Base-by-base conservation (phyloP, 2,329 filamentous ascomycete genomes). In the Paecilomyces variotii region DNA sequence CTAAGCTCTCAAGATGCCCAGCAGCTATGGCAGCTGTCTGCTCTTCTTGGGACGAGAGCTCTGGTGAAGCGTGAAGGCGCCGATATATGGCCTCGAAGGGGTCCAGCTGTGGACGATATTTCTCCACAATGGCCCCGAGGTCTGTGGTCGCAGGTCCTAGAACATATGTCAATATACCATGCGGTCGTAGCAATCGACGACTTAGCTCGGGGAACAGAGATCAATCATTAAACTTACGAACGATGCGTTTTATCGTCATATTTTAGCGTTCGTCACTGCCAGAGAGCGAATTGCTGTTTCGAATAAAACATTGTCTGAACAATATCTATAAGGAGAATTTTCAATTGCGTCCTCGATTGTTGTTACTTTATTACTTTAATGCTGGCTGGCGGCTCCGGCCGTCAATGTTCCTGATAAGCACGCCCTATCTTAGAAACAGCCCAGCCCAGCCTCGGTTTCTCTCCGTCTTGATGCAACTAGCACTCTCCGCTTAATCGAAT, bases 41-140 rank as follows among this genome's bases (percentile, higher is more conserved):
- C 3, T 72, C 65, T 69, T 85, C 84, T 64, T 81, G 80, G 3
- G 78, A 76, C 0, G 83, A 84, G 26, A 86, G 75, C 57, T 84
- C 83, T 0, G 84, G 83, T 57, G 82, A 70, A 34, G 69, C 67
- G 64, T 86, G 84, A 24, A 85, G 74, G 60, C 82, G 71, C 57
- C 80, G 82, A 72, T 86, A 86, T n/a, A 81, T 66, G 1, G 69
- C 69, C 70, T 85, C 78, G 63, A 81, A 83, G 0, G 64, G 64
- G 4, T 61, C 62, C 10, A 82, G 65, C 50, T 77, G 67, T 24
- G 78, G 77, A n/a, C 77, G 73, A 64, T 77, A 63, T 30, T 66
- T 56, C 27, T 70, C 61, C 19, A 77, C 60, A 53, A 77, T 60
- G 9, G 58, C 35, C 11, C 28, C 27, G 12, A 52, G 50, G 24